Percentiles rank a stretch among this genome's conserved stretches.
phyloP scores from a whole-genome alignment of 2,329 filamentous ascomycete genomes.

The Apiospora phragmitis region DNA sequence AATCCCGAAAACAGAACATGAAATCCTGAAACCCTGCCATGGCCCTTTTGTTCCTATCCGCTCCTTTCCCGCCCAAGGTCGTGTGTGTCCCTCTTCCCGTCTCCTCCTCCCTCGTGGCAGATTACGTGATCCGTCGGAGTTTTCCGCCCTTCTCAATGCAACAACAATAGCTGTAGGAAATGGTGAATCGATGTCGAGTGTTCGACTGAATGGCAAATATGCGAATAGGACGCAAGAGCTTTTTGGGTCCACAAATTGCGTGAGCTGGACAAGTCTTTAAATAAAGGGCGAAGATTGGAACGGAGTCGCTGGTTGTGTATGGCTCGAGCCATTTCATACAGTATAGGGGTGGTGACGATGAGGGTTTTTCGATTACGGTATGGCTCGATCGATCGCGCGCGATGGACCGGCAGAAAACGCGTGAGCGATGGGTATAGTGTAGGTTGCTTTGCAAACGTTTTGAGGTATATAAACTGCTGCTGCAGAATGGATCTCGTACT shows the following conservation, averaged over 20 bases:
- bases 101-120: background rate
- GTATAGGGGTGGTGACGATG: background rate
- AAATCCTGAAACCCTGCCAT: background rate
- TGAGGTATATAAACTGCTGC: background rate
- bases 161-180: background rate
- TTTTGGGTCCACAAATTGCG: conserved; percentile 9
- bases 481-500: background rate
- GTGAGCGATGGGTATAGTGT: conserved; percentile 7
- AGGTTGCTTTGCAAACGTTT: background rate
- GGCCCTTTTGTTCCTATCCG: background rate
- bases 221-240: conserved; percentile 5
- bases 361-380: background rate
- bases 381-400: background rate
- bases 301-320: background rate
- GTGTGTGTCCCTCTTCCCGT: background rate
- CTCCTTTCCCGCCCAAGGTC: background rate
- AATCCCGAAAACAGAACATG: background rate
- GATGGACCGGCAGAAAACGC: background rate
- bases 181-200: background rate
- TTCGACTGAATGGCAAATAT: conserved; percentile 2
- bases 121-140: background rate
- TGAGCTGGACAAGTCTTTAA: conserved; percentile 12
- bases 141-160: background rate
- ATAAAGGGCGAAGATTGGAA: background rate
- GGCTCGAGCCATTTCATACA: background rate